Base-by-base conservation (phyloP, 257 asterid genomes). In the Haberlea rhodopensis region DNA sequence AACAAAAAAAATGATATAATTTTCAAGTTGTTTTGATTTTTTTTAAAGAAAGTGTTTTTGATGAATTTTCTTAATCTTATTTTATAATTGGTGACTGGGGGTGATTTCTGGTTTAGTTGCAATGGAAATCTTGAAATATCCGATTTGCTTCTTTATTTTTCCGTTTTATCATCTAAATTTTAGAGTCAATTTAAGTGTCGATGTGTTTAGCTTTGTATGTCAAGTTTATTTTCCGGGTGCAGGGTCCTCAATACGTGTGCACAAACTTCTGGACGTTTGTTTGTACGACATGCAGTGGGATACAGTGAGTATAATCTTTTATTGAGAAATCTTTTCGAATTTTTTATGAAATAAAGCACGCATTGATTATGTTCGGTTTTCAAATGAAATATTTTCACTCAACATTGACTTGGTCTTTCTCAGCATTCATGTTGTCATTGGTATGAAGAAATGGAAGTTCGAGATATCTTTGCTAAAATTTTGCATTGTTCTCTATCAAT, bases 231-330 rank as follows among this genome's bases (percentile, higher is more conserved):
- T 67, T 57, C 31, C 73, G 66, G 54, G 51, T 77, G 88, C 90
- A 92, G 99, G 99, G 95, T 59, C 99, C 99, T 73, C 99, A 92
- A 59, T 92, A 89, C 62, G 95, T 87, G 15, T 92, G 99, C 73
- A 87, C 97, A 57, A 89, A 83, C 67, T 92, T 92, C 70, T 92
- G 97, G 97, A 89, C 99, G 32, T 92, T 92, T 76, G 86, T 87
- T 60, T 92, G 99, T 68, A 79, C 69, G 65, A 79, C 96, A 2
- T 92, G 99, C 91, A 84, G 99, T 69, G 97, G 99, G 69, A 81
- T 92, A 73, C 99, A 92, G 97, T 92, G 73, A 80, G 96, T 78
- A 31, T 53, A 59, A 6, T 55, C 28, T 28, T 68, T 45, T 53
- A 56, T 48, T 26, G 54, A 27, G 37, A 57, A 53, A 13, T 37